Evolutionary conservation across 306 rosid species (phyloP).

Genomic region (Vigna radiata): DNA sequence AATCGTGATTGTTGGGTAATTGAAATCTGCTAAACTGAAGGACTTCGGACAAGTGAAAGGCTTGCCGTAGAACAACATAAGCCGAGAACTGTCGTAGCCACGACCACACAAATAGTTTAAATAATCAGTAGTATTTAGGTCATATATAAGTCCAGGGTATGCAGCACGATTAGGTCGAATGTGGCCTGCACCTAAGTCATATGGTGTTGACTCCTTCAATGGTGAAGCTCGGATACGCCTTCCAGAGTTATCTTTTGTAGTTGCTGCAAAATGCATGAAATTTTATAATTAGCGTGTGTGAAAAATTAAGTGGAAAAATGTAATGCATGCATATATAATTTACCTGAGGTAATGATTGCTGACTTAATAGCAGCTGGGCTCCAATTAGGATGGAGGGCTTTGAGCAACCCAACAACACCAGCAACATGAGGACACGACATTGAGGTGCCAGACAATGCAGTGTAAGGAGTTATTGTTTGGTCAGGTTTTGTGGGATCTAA

Average conservation of each 20-base stretch:
- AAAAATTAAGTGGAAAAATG: not conserved
- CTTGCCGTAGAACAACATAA: constrained; percentile 41
- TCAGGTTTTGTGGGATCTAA: not conserved
- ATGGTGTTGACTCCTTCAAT: constrained; percentile 49
- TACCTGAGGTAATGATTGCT: constrained; percentile 76
- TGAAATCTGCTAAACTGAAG: constrained; percentile 53
- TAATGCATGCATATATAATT: not conserved
- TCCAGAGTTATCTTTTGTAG: not conserved
- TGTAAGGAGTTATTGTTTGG: constrained; percentile 36
- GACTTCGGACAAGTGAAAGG: constrained; percentile 48
- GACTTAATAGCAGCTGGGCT: constrained; percentile 73
- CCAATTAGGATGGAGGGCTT: constrained; percentile 63
- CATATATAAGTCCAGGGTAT: constrained; percentile 73
- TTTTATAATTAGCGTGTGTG: not conserved
- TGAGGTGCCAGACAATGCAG: constrained; percentile 37
- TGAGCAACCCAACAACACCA: constrained; percentile 61
- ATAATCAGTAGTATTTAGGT: constrained; percentile 51
- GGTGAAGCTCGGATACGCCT: constrained; percentile 30
- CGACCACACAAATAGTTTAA: constrained; percentile 64
- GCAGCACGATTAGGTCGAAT: constrained; percentile 61
- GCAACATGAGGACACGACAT: constrained; percentile 76
- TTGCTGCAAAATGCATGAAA: constrained; percentile 9
- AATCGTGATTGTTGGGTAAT: constrained; percentile 70
- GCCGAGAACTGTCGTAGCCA: constrained; percentile 47
- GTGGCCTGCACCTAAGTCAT: constrained; percentile 65